Evolutionary conservation across 1,284 basidiomycete species (phyloP).

Genomic region (Ganoderma resinaceum): DNA sequence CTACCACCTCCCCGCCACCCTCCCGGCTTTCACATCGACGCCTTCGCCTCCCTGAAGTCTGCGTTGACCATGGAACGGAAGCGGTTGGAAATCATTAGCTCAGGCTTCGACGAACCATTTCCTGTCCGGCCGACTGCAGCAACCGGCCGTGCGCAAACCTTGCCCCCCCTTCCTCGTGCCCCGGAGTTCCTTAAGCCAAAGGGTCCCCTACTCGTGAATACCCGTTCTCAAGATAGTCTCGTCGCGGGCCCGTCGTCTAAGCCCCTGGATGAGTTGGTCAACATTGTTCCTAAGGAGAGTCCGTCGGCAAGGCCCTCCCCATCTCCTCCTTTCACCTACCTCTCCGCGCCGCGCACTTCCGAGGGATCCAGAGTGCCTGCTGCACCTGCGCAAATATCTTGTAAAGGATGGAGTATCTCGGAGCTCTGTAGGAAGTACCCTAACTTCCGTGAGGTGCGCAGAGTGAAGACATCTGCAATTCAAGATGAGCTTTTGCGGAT

Average conservation of each 20-base stretch:
- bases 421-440: slow-evolving; percentile 45
- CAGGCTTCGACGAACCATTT: neutral
- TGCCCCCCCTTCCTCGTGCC: neutral
- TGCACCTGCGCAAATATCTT: slow-evolving; percentile 43
- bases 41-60: neutral
- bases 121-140: neutral
- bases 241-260: slow-evolving; percentile 1
- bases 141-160: neutral
- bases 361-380: neutral
- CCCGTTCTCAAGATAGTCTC: neutral
- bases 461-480: slow-evolving; percentile 44
- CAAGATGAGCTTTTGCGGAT: slow-evolving; percentile 28
- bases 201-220: no score
- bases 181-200: neutral
- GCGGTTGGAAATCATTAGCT: neutral
- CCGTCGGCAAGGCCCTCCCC: neutral
- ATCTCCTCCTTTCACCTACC: neutral
- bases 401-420: slow-evolving; percentile 59
- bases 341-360: neutral
- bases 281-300: neutral
- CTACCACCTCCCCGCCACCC: neutral
- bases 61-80: neutral
- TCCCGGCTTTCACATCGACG: neutral
- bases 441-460: slow-evolving; percentile 51
- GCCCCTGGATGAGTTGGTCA: neutral